Conservation (phyloP, 768 basidiomycete species). For the Lentinula guzmanii region DNA sequence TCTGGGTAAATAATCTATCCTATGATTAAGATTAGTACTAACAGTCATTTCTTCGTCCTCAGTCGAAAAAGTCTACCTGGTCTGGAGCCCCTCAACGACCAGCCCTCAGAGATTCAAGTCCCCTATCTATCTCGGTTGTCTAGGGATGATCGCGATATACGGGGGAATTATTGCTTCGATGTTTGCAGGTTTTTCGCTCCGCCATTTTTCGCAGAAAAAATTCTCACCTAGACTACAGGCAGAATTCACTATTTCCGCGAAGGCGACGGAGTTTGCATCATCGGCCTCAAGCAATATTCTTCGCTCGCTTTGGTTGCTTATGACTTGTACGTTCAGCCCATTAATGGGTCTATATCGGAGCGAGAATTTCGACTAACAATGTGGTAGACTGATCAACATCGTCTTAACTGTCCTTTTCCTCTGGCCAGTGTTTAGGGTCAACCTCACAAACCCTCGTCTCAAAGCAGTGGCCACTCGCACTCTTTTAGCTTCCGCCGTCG, state of each 20-base stretch:
- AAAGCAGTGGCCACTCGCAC: neutral
- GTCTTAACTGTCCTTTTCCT: constrained; percentile 1
- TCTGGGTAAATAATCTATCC: neutral
- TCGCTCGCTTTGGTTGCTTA: neutral
- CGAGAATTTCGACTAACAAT: neutral
- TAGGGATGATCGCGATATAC: neutral
- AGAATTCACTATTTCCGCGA: neutral
- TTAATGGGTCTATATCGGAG: neutral
- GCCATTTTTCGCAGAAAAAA: neutral
- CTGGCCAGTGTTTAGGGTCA: neutral
- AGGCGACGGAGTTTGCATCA: neutral
- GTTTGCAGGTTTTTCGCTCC: neutral
- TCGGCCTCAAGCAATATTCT: neutral
- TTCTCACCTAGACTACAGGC: neutral
- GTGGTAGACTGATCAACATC: neutral
- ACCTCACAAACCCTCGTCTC: neutral
- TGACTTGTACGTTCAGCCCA: neutral
- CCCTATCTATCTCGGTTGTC: neutral
- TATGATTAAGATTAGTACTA: neutral
- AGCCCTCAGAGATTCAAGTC: neutral
- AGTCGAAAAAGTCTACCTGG: constrained; percentile 4
- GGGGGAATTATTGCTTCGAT: neutral
- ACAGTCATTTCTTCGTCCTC: neutral
- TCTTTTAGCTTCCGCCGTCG: neutral
- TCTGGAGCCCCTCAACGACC: neutral